Conservation (phyloP, 352 stramenopile species). For the Globisporangium sylvaticum region DNA sequence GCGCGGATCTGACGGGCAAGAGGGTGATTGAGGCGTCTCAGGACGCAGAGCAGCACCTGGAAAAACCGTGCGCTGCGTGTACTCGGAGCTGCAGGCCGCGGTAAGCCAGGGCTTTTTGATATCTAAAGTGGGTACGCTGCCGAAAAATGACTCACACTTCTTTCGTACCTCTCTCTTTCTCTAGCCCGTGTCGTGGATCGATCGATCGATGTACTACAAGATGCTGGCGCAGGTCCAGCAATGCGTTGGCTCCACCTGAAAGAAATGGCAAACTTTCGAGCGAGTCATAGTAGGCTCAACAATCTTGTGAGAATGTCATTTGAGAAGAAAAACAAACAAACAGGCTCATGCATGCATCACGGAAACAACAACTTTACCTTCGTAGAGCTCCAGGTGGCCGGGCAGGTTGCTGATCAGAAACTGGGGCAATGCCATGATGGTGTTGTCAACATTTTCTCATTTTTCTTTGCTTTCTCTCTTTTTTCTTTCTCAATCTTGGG, state of each 20-base stretch:
- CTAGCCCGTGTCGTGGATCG: not conserved
- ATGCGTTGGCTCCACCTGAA: not conserved
- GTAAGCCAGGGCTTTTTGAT: not conserved
- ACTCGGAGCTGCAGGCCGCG: not conserved
- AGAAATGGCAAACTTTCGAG: no score
- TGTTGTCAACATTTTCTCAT: constrained; percentile 8
- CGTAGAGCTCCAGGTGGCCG: no score
- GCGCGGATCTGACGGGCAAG: not conserved
- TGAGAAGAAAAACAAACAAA: not conserved
- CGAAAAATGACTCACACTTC: not conserved
- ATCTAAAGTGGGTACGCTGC: no score
- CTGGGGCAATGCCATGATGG: not conserved
- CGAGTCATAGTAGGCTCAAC: no score
- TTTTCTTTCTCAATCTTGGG: not conserved
- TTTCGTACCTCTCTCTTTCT: not conserved
- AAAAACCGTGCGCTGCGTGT: not conserved
- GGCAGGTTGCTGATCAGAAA: not conserved
- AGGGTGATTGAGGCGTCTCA: not conserved
- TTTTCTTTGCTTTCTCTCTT: not conserved
- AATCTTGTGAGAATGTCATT: not conserved
- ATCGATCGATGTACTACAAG: not conserved
- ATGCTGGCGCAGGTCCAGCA: not conserved
- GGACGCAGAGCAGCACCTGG: not conserved
- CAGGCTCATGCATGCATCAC: not conserved
- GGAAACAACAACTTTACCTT: not conserved